These are phyloP conservation scores for Microdochium nivale DNA, from an alignment of 2,329 filamentous ascomycete genomes.

Conservation along the genomic window DNA sequence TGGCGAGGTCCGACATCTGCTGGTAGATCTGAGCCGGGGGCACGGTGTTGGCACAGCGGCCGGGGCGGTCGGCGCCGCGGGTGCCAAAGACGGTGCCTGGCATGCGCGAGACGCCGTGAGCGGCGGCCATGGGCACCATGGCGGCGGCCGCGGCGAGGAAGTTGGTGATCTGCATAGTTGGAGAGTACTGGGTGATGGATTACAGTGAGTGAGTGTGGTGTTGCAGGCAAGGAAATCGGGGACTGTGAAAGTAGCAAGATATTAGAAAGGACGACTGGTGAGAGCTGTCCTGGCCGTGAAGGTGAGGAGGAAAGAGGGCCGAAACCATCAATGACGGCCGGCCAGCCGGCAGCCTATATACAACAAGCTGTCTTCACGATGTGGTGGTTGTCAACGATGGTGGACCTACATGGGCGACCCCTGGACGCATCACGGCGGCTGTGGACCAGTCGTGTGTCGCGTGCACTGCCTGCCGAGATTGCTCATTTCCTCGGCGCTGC, in stretches of 20 bases:
- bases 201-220: not conserved
- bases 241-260: not conserved
- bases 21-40: not conserved
- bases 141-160: not conserved
- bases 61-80: not conserved
- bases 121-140: not conserved
- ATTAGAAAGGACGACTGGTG: not conserved
- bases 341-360: not conserved
- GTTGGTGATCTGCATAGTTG: not conserved
- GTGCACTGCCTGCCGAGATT: no score
- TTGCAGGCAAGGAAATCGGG: not conserved
- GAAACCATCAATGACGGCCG: not conserved
- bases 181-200: not conserved
- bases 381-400: no score
- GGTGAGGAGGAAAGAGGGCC: not conserved
- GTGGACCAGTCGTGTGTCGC: no score
- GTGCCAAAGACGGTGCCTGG: not conserved
- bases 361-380: not conserved
- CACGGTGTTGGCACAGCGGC: not conserved
- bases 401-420: no score
- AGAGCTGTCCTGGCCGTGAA: not conserved
- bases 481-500: no score
- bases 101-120: not conserved
- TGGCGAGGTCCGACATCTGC: not conserved
- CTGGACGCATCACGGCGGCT: no score